These are phyloP conservation scores for Ailanthus altissimus DNA, from an alignment of 345 rosid genomes.

Conservation along the genomic window DNA sequence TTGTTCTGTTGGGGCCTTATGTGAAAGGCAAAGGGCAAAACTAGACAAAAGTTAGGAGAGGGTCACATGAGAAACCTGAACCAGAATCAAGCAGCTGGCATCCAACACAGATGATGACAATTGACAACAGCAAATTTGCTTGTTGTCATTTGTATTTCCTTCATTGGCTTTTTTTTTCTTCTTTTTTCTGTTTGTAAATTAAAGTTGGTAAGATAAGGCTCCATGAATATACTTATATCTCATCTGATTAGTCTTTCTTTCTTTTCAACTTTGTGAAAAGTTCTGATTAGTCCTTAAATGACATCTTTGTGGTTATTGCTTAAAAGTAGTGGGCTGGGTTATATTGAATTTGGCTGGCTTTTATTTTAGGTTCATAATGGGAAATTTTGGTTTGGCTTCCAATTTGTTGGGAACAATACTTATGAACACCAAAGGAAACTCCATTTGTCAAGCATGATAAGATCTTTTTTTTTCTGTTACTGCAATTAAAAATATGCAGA, in stretches of 20 bases:
- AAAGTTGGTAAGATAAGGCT: too few species aligned
- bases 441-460: background rate
- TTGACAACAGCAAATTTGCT: background rate
- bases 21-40: background rate
- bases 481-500: too few species aligned
- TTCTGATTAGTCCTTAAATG: background rate
- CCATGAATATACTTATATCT: too few species aligned
- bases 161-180: background rate
- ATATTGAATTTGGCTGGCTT: background rate
- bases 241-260: too few species aligned
- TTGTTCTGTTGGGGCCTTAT: background rate
- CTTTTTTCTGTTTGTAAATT: too few species aligned
- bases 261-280: background rate
- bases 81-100: background rate
- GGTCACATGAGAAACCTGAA: constrained; percentile 6
- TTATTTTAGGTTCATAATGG: background rate
- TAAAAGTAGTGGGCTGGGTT: background rate
- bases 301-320: background rate
- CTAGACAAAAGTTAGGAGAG: background rate
- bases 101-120: background rate
- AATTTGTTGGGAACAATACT: background rate
- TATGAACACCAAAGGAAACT: background rate
- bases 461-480: background rate
- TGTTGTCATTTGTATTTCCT: background rate
- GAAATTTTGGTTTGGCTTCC: constrained; percentile 19